phyloP scores from a whole-genome alignment of 2,329 filamentous ascomycete species.

The Paramyrothecium sp. region DNA sequence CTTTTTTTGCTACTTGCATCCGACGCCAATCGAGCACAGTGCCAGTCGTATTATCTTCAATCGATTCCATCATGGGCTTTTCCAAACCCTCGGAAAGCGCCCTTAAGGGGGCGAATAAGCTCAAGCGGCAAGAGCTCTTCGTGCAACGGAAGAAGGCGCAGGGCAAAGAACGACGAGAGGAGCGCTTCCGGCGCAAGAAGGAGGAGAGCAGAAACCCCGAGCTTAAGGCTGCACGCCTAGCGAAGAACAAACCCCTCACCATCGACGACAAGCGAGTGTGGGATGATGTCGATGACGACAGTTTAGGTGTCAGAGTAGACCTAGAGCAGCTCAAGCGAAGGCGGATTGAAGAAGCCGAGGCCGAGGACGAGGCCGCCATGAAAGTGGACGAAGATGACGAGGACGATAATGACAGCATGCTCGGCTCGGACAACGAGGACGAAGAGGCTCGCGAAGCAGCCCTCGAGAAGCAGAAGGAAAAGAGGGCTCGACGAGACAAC shows the following conservation, averaged over 20 bases:
- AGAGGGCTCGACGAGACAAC: conserved; percentile 44
- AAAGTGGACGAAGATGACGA: conserved; percentile 49
- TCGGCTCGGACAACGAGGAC: conserved; percentile 53
- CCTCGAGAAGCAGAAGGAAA: conserved; percentile 42
- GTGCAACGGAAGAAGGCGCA: conserved; percentile 76
- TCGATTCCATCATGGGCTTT: conserved; percentile 26
- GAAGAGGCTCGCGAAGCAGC: conserved; percentile 44
- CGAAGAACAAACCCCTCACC: conserved; percentile 75
- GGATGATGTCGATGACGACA: conserved; percentile 72
- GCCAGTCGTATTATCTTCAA: background rate
- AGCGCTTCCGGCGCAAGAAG: conserved; percentile 75
- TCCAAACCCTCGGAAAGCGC: conserved; percentile 32
- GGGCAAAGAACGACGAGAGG: conserved; percentile 72
- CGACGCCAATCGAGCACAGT: background rate
- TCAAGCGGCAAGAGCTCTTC: conserved; percentile 74
- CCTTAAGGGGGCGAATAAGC: conserved; percentile 68
- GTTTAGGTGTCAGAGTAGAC: conserved; percentile 54
- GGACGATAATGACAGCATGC: conserved; percentile 79
- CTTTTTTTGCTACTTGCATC: conserved; percentile 3
- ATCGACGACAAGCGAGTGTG: conserved; percentile 87
- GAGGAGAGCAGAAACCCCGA: conserved; percentile 83
- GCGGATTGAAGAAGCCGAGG: conserved; percentile 52
- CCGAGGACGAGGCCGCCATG: conserved; percentile 42
- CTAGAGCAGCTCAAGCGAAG: conserved; percentile 58
- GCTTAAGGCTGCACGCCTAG: conserved; percentile 69